Evolutionary conservation across 345 rosid genomes (phyloP).

Genomic region (Gossypium turneri): DNA sequence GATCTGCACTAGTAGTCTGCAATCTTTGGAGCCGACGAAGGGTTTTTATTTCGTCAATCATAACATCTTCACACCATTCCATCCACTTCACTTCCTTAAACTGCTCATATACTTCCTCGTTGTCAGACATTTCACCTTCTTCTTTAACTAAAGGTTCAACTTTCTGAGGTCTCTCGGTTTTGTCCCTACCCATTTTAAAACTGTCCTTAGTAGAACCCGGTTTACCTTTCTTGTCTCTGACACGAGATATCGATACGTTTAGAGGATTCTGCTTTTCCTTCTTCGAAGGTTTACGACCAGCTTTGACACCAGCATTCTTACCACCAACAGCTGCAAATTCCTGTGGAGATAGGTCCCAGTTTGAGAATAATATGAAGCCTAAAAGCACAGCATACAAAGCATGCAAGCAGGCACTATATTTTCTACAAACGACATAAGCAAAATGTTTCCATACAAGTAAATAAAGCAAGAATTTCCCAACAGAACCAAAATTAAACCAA

Average conservation of each 20-base stretch:
- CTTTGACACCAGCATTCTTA: conserved; percentile 59
- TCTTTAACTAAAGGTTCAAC: conserved; percentile 81
- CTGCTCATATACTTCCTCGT: conserved; percentile 91
- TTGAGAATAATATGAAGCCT: conserved; percentile 4
- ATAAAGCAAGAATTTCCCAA: conserved; percentile 3
- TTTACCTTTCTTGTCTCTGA: conserved; percentile 54
- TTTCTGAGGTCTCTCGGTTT: conserved; percentile 55
- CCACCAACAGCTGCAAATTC: conserved; percentile 83
- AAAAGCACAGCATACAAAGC: not conserved
- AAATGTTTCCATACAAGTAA: not conserved
- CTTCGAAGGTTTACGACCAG: conserved; percentile 63
- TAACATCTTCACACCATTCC: conserved; percentile 99
- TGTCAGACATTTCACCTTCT: conserved; percentile 99
- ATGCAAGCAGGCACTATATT: not conserved
- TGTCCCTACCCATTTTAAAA: conserved; percentile 37
- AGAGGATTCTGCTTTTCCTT: conserved; percentile 54
- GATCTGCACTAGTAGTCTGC: conserved; percentile 95
- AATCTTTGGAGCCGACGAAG: conserved; percentile 71
- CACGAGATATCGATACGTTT: conserved; percentile 36
- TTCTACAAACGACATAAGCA: no score
- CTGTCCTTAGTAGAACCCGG: conserved; percentile 42
- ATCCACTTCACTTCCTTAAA: conserved; percentile 98
- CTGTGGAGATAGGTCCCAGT: conserved; percentile 32
- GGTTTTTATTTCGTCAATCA: conserved; percentile 77
- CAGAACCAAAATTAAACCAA: not conserved